Evolutionary conservation across 225 moss, liverwort and hornwort species (phyloP).

Genomic region (Straminergon stramineum): DNA sequence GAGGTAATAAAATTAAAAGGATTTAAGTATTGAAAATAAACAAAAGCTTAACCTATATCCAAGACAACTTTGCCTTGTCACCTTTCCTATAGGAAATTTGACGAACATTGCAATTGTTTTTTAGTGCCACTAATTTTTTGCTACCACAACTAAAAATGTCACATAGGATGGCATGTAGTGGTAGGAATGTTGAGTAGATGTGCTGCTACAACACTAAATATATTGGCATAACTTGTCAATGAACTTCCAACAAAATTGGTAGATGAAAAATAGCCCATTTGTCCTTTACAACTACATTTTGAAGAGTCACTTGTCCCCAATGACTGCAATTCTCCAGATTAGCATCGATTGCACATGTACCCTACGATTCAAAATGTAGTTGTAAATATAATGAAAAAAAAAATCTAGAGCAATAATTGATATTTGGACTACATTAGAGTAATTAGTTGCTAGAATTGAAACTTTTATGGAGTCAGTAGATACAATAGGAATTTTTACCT

Average conservation of each 20-base stretch:
- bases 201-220: not conserved
- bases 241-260: not conserved
- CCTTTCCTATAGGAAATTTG: rapidly evolving
- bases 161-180: not conserved
- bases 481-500: not conserved
- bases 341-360: not conserved
- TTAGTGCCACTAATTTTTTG: too few relatives aligned
- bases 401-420: not conserved
- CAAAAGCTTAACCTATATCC: not conserved
- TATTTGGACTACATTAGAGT: not conserved
- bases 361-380: not conserved
- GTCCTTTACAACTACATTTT: rapidly evolving
- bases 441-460: not conserved
- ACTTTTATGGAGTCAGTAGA: not conserved
- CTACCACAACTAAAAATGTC: too few relatives aligned
- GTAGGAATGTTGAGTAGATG: rapidly evolving
- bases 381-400: not conserved
- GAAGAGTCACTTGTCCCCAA: not conserved
- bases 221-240: not conserved
- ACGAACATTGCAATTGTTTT: too few relatives aligned
- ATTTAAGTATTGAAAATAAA: not conserved
- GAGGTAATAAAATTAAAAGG: not conserved
- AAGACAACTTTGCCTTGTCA: not conserved
- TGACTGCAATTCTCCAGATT: rapidly evolving
- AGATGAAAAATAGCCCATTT: not conserved